Evolutionary conservation across 345 rosid genomes (phyloP).

Genomic region (Lepidium didymum): DNA sequence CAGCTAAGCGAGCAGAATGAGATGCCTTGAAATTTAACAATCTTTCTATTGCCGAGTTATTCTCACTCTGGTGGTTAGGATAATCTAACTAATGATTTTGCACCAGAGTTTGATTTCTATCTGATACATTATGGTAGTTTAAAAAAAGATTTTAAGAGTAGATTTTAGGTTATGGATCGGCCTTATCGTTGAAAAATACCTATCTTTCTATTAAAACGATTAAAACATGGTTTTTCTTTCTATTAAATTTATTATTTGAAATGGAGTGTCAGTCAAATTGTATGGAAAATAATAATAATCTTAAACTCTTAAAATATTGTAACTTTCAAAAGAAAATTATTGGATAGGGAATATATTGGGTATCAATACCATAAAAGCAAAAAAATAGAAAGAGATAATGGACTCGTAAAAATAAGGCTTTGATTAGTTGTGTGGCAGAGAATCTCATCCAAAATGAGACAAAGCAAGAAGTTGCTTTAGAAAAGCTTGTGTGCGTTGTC

Average conservation of each 20-base stretch:
- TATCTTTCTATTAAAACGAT: too few species aligned
- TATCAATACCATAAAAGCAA: slow-evolving; percentile 12
- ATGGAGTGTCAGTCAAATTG: not conserved
- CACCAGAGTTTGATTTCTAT: too few species aligned
- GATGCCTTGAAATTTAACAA: too few species aligned
- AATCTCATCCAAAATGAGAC: slow-evolving; percentile 28
- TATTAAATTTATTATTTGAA: not conserved
- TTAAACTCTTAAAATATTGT: not conserved
- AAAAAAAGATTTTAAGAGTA: too few species aligned
- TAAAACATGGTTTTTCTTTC: too few species aligned
- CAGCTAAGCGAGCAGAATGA: too few species aligned
- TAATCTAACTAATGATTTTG: too few species aligned
- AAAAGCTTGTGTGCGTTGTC: slow-evolving; percentile 30
- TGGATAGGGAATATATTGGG: slow-evolving; percentile 16
- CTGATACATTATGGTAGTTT: too few species aligned
- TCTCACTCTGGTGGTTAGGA: too few species aligned
- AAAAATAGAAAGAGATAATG: slow-evolving; percentile 23
- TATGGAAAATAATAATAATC: not conserved
- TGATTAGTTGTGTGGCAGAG: slow-evolving; percentile 30
- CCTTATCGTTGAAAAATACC: too few species aligned
- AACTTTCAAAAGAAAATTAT: slow-evolving; percentile 10
- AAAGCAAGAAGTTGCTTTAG: slow-evolving; percentile 28
- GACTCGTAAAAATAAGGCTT: slow-evolving; percentile 2
- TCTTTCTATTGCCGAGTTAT: too few species aligned
- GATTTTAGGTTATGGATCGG: too few species aligned